Evolutionary conservation across 2,329 filamentous ascomycete genomes (phyloP).

Genomic region (Fusarium euwallaceae): DNA sequence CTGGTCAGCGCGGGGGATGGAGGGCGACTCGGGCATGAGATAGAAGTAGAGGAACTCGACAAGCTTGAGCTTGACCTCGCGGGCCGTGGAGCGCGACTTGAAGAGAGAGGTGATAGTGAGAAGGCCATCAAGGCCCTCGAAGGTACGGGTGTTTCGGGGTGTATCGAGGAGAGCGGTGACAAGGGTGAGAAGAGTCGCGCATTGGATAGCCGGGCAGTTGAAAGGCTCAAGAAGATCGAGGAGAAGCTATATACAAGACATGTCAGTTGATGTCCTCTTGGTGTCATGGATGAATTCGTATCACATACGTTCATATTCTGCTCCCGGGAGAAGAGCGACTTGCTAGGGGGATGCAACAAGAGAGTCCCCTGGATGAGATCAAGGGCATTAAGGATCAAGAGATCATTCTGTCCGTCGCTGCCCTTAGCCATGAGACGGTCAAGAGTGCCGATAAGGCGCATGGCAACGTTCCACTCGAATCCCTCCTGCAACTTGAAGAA

Average conservation of each 20-base stretch:
- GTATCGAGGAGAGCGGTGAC: slow-evolving; percentile 89
- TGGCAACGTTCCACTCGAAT: slow-evolving; percentile 97
- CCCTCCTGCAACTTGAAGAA: slow-evolving; percentile 98
- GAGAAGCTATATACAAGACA: slow-evolving; percentile 70
- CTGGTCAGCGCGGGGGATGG: slow-evolving; percentile 64
- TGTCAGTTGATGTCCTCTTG: slow-evolving; percentile 23
- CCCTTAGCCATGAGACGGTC: slow-evolving; percentile 88
- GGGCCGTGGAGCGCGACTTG: slow-evolving; percentile 86
- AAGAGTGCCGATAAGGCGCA: slow-evolving; percentile 86
- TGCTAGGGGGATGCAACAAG: slow-evolving; percentile 90
- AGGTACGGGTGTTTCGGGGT: slow-evolving; percentile 89
- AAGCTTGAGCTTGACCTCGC: slow-evolving; percentile 94
- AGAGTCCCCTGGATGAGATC: slow-evolving; percentile 91
- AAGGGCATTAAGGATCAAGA: slow-evolving; percentile 88
- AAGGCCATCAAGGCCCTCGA: slow-evolving; percentile 92
- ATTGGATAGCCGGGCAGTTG: slow-evolving; percentile 93
- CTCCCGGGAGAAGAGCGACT: slow-evolving; percentile 87
- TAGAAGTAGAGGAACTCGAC: slow-evolving; percentile 99
- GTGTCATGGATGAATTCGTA: not conserved
- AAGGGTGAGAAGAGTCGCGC: slow-evolving; percentile 88
- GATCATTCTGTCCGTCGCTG: slow-evolving; percentile 85
- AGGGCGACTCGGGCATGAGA: slow-evolving; percentile 88
- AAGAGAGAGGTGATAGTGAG: slow-evolving; percentile 93
- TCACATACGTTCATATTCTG: slow-evolving; percentile 89
- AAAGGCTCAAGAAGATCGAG: slow-evolving; percentile 93